Evolutionary conservation across 108 stramenopile species (phyloP), one percentile per base, ranked within the genome.

Genomic region (Nitzschia palea): DNA sequence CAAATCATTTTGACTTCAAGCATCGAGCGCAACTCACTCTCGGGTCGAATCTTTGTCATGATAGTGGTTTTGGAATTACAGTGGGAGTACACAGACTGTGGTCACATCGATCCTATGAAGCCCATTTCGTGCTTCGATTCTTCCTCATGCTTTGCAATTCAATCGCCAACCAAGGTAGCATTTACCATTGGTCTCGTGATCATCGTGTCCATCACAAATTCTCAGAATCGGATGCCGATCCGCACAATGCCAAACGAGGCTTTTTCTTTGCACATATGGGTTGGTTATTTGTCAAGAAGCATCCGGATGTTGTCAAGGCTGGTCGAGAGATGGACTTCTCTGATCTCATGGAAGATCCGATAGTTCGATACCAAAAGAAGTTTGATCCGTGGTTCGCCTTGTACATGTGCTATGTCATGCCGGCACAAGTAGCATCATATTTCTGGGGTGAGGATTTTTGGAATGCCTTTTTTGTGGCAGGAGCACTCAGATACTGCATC

Each of bases 251-350:
- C 66, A 93, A 80, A 43, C 86, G 97, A 3, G 99, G 99, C n/a
- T 99, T 99, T 82, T 99, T 98, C 86, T 98, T 95, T 73, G 96
- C 99, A 1, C 99, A 99, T 85, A 98, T 99, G 90, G 99, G 99
- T 43, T 99, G 99, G 99, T 86, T 99, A 22, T 90, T 95, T 59
- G 89, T 98, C 34, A 97, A 98, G 83, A 98, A 99, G 81, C 90
- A 98, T 74, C 93, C 91, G 3, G 96, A 84, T 62, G 94, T 98
- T 27, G 82, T 97, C 62, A 81, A 91, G 55, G 99, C 97, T 6
- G 99, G 98, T 36, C 84, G 91, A 28, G 88, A 95, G 51, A 84
- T 98, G 57, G 94, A 97, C 68, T 98, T 94, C 78, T 79, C 82
- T 14, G 99, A 99, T 62, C 63, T 99, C 30, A 53, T 87, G 67